Evolutionary conservation across 1,284 basidiomycete species (phyloP).

Genomic region (Kalmanozyma brasiliensis): DNA sequence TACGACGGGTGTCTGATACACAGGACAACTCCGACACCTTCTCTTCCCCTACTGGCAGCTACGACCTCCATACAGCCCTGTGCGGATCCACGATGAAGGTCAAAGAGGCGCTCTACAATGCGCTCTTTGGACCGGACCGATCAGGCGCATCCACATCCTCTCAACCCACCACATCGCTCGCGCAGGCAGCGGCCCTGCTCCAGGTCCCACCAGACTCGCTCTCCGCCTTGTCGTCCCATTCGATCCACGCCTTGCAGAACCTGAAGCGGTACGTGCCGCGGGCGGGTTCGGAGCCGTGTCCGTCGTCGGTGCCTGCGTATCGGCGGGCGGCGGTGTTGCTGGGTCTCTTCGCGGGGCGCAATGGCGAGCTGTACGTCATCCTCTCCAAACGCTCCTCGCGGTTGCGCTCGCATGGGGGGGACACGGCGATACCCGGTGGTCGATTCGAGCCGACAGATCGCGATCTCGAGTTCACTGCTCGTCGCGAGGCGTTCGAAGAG

Average conservation of each 20-base stretch:
- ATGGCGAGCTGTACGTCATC: constrained; percentile 63
- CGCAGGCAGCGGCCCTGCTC: constrained; percentile 9
- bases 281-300: constrained; percentile 52
- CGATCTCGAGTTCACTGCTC: constrained; percentile 58
- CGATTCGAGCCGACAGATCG: constrained; percentile 58
- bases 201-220: constrained; percentile 16
- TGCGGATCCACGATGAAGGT: constrained; percentile 17
- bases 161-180: constrained; percentile 3
- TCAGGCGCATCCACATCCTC: constrained; percentile 5
- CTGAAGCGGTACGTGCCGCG: constrained; percentile 31
- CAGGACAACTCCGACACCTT: no score
- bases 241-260: constrained; percentile 44
- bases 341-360: constrained; percentile 52
- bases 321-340: constrained; percentile 63
- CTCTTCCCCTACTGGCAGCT: no score
- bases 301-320: constrained; percentile 54
- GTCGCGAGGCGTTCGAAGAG: constrained; percentile 64
- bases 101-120: constrained; percentile 36
- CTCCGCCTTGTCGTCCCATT: constrained; percentile 24
- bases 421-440: constrained; percentile 65
- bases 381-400: constrained; percentile 49
- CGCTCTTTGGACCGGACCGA: constrained; percentile 33
- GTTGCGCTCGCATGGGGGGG: constrained; percentile 59
- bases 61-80: neutral
- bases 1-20: no score